These are phyloP conservation scores for Sarcodon aspratus DNA, from an alignment of 768 basidiomycete species.

Conservation along the genomic window DNA sequence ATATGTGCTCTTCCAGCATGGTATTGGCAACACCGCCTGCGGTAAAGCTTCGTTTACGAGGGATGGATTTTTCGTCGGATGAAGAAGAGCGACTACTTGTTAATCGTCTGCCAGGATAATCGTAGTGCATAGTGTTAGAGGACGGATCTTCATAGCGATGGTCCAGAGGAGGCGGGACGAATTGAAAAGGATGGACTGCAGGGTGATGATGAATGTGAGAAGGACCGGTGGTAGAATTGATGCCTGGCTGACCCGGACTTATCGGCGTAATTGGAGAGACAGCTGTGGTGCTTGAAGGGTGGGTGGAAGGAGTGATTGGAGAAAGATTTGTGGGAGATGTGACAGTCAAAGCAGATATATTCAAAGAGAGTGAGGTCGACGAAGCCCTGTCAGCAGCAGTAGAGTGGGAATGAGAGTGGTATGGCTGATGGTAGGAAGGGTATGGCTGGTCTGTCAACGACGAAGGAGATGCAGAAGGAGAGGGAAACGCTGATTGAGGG, in stretches of 20 bases:
- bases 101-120: slow-evolving; percentile 23
- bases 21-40: slow-evolving; percentile 25
- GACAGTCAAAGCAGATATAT: slow-evolving; percentile 55
- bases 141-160: slow-evolving; percentile 20
- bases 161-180: slow-evolving; percentile 25
- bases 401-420: slow-evolving; percentile 7
- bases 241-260: slow-evolving; percentile 35
- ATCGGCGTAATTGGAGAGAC: slow-evolving; percentile 44
- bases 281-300: slow-evolving; percentile 19
- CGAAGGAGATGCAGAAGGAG: slow-evolving; percentile 20
- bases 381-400: slow-evolving; percentile 6
- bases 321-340: slow-evolving; percentile 56
- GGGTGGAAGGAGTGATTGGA: slow-evolving; percentile 40
- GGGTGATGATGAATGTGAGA: slow-evolving; percentile 18
- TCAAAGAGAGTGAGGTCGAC: slow-evolving; percentile 46
- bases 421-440: slow-evolving; percentile 11
- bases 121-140: slow-evolving; percentile 8
- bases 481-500: slow-evolving; percentile 19
- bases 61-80: slow-evolving; percentile 46
- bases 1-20: slow-evolving; percentile 19
- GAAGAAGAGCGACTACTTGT: slow-evolving; percentile 28
- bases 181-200: slow-evolving; percentile 34
- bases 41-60: slow-evolving; percentile 59
- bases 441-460: slow-evolving; percentile 20
- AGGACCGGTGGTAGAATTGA: slow-evolving; percentile 28